These are phyloP conservation scores for Erythrobasidium yunnanense DNA, from an alignment of 768 basidiomycete species.

Conservation along the genomic window DNA sequence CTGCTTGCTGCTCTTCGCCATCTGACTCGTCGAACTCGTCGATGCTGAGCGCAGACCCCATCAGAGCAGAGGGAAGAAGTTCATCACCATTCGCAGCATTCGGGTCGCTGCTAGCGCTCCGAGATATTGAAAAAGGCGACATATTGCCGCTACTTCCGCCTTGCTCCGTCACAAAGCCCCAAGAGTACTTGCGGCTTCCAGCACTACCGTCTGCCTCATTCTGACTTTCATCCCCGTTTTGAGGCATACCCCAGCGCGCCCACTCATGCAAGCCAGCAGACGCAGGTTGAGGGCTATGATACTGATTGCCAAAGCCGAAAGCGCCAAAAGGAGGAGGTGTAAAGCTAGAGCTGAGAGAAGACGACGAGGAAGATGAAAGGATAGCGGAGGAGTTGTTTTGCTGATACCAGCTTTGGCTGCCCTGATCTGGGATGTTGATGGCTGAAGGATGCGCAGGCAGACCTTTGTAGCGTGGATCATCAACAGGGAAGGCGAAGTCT, in stretches of 20 bases:
- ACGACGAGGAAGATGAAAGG: not conserved
- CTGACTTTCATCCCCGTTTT: not conserved
- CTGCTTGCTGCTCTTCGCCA: conserved; percentile 4
- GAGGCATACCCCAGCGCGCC: conserved; percentile 4
- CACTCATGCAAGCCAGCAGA: not conserved
- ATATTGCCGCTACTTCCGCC: not conserved
- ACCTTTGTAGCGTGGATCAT: not conserved
- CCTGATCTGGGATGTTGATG: conserved; percentile 1
- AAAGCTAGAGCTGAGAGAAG: conserved; percentile 17
- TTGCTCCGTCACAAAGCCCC: not conserved
- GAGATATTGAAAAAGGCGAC: not conserved
- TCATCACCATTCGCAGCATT: not conserved
- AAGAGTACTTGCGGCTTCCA: not conserved
- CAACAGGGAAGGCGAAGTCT: conserved; percentile 1
- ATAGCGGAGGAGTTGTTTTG: not conserved
- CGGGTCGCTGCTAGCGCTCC: not conserved
- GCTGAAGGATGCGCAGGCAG: not conserved
- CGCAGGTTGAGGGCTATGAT: not conserved
- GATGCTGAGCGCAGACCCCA: conserved; percentile 10
- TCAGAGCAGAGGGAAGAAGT: not conserved
- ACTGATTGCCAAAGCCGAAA: conserved; percentile 15
- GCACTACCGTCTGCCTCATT: not conserved
- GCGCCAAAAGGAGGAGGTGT: conserved; percentile 20
- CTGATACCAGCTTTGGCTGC: not conserved
- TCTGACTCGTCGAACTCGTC: conserved; percentile 20